These are phyloP conservation scores for Echria macrotheca DNA, from an alignment of 495 filamentous ascomycete genomes.

Conservation along the genomic window DNA sequence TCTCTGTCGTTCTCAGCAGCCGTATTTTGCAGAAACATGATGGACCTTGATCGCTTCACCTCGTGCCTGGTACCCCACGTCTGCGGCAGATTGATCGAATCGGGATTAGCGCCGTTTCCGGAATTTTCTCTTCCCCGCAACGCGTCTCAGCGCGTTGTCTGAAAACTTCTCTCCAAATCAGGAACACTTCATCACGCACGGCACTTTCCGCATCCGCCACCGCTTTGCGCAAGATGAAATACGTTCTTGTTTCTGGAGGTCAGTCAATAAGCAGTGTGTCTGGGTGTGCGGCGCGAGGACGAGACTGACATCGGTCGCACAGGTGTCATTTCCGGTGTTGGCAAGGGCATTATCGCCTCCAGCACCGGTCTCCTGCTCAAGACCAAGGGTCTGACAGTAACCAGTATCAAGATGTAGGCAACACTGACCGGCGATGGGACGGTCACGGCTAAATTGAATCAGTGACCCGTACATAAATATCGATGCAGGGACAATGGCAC, in stretches of 20 bases:
- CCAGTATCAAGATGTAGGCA: slow-evolving; percentile 22
- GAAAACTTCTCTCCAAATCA: background rate
- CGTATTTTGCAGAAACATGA: no score
- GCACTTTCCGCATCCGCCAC: background rate
- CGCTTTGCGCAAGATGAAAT: slow-evolving; percentile 72
- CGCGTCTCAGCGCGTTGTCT: background rate
- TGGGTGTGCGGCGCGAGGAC: background rate
- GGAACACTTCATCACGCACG: background rate
- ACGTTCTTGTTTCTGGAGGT: slow-evolving; percentile 77
- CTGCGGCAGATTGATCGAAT: background rate
- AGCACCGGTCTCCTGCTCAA: slow-evolving; percentile 57
- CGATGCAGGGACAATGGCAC: slow-evolving; percentile 69
- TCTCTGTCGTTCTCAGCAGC: no score
- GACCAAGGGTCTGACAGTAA: slow-evolving; percentile 66
- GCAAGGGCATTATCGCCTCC: slow-evolving; percentile 31
- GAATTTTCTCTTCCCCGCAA: background rate
- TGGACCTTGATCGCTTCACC: no score
- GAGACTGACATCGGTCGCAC: background rate
- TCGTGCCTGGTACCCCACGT: background rate
- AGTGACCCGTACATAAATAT: slow-evolving; percentile 84
- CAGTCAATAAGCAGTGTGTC: background rate
- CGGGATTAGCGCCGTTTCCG: background rate
- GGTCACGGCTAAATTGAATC: slow-evolving; percentile 26
- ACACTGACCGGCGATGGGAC: background rate
- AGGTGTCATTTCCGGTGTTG: slow-evolving; percentile 21